Evolutionary conservation across 257 asterid genomes (phyloP).

Genomic region (Solanum phureja): DNA sequence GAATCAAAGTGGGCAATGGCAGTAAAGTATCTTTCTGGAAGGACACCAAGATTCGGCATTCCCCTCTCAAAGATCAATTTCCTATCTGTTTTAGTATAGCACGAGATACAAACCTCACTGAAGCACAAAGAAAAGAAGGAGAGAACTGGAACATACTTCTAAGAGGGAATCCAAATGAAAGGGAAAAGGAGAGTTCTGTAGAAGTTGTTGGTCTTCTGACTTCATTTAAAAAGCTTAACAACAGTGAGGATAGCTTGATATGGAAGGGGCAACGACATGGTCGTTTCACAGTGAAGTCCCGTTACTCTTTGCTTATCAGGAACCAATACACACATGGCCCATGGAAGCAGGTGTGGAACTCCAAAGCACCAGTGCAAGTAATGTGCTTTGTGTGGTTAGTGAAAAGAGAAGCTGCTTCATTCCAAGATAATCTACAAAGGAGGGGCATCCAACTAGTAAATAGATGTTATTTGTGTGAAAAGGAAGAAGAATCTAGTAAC

Average conservation of each 20-base stretch:
- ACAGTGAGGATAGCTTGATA: background rate
- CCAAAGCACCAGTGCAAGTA: background rate
- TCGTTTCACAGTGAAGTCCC: background rate
- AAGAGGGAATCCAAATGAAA: background rate
- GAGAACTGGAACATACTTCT: background rate
- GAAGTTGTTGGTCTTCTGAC: background rate
- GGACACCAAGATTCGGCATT: background rate
- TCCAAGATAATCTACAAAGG: background rate
- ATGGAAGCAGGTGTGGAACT: background rate
- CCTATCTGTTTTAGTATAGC: background rate
- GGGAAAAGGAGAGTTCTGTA: background rate
- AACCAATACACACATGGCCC: background rate
- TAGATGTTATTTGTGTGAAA: background rate
- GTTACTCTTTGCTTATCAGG: background rate
- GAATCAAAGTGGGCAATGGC: background rate
- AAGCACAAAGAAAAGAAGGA: background rate
- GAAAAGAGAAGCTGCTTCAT: background rate
- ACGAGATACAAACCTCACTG: background rate
- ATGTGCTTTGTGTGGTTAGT: background rate
- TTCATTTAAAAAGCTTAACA: background rate
- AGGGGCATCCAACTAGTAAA: background rate
- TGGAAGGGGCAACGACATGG: background rate
- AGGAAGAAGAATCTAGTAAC: background rate
- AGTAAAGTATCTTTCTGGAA: background rate
- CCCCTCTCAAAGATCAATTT: background rate